phyloP scores from a whole-genome alignment of 306 rosid genomes.

The Casuarina equisetifolia region DNA sequence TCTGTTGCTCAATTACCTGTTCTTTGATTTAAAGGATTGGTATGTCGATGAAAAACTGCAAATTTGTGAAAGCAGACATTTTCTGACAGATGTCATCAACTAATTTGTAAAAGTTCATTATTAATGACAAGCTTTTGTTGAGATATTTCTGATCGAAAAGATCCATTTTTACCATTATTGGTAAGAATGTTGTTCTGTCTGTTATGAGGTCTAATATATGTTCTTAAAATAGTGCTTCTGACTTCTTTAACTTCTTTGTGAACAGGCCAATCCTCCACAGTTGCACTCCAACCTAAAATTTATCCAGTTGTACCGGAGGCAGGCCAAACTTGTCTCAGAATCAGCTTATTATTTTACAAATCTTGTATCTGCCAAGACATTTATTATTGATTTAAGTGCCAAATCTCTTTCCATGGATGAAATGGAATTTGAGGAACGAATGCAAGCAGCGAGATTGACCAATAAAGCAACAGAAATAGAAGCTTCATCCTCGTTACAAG shows the following conservation, averaged over 20 bases:
- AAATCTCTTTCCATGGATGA: slow-evolving; percentile 52
- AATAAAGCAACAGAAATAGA: slow-evolving; percentile 27
- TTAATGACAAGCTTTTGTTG: background rate
- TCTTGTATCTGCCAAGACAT: slow-evolving; percentile 61
- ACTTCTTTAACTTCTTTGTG: slow-evolving; percentile 16
- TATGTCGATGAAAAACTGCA: background rate
- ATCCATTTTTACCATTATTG: background rate
- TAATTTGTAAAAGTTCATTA: background rate
- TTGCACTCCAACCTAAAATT: slow-evolving; percentile 73
- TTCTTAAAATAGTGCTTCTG: slow-evolving; percentile 12
- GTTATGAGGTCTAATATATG: background rate
- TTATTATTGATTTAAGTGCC: slow-evolving; percentile 57
- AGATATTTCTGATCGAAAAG: background rate
- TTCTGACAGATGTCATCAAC: background rate
- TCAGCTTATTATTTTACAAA: slow-evolving; percentile 53
- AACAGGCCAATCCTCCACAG: slow-evolving; percentile 70
- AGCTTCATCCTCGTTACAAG: slow-evolving; percentile 21
- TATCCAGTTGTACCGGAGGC: slow-evolving; percentile 61
- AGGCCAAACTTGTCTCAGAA: slow-evolving; percentile 61
- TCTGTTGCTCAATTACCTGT: background rate
- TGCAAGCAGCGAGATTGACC: slow-evolving; percentile 52
- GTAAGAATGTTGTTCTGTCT: background rate
- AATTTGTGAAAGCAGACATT: background rate
- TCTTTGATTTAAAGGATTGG: background rate
- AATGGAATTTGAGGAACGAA: slow-evolving; percentile 53